Evolutionary conservation across 2,329 filamentous ascomycete species (phyloP).

Genomic region (Aspergillus spinulosporus): DNA sequence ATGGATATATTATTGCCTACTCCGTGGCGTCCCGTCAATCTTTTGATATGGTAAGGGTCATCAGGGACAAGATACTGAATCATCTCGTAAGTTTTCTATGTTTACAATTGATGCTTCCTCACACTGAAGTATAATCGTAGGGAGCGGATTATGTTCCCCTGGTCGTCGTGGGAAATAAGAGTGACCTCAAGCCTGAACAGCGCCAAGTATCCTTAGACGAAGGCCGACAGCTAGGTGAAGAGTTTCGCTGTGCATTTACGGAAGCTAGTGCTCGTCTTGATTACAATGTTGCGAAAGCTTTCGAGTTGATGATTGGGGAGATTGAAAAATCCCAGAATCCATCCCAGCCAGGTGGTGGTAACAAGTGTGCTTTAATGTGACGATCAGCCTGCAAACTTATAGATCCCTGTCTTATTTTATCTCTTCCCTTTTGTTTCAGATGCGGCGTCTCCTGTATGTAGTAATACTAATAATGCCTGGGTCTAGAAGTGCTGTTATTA

Average conservation of each 20-base stretch:
- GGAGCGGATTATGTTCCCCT: slow-evolving; percentile 91
- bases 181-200: slow-evolving; percentile 87
- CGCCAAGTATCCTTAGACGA: slow-evolving; percentile 86
- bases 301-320: slow-evolving; percentile 90
- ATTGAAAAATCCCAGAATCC: slow-evolving; percentile 95
- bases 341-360: slow-evolving; percentile 73
- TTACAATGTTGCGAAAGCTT: slow-evolving; percentile 88
- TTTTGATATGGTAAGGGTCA: slow-evolving; percentile 96
- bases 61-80: slow-evolving; percentile 95
- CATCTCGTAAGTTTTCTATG: slow-evolving; percentile 67
- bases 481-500: background rate
- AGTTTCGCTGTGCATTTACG: slow-evolving; percentile 89
- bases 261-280: slow-evolving; percentile 94
- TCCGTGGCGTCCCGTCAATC: slow-evolving; percentile 92
- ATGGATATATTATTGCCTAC: slow-evolving; percentile 98
- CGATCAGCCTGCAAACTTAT: slow-evolving; percentile 1
- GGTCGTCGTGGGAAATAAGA: slow-evolving; percentile 96
- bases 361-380: slow-evolving; percentile 87
- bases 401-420: background rate
- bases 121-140: slow-evolving; percentile 47
- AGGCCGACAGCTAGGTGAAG: slow-evolving; percentile 78
- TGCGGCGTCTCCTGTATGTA: background rate
- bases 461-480: background rate
- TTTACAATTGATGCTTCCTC: background rate
- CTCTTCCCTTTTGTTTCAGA: background rate